Evolutionary conservation across 331 rosid species (phyloP).

Genomic region (Acacia pycnantha): DNA sequence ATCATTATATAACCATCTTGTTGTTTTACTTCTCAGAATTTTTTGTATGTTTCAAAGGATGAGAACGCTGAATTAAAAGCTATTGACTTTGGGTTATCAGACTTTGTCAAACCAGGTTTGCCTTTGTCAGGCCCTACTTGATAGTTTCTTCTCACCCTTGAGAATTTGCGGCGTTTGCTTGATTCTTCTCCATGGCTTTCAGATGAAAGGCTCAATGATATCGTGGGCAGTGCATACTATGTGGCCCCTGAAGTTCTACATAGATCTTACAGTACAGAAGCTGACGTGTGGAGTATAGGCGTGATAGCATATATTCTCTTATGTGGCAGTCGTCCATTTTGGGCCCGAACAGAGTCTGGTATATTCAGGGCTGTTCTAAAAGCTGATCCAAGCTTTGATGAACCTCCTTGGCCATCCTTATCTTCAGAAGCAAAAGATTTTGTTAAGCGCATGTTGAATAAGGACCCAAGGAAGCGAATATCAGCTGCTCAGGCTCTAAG

Average conservation of each 20-base stretch:
- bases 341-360: slow-evolving; percentile 79
- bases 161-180: slow-evolving; percentile 12
- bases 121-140: slow-evolving; percentile 13
- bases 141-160: not conserved
- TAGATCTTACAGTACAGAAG: slow-evolving; percentile 68
- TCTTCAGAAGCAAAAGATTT: slow-evolving; percentile 69
- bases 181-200: slow-evolving; percentile 29
- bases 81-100: slow-evolving; percentile 77
- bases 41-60: slow-evolving; percentile 60
- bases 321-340: slow-evolving; percentile 82
- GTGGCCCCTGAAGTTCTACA: slow-evolving; percentile 84
- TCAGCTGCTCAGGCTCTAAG: slow-evolving; percentile 78
- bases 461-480: slow-evolving; percentile 74
- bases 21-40: slow-evolving; percentile 44
- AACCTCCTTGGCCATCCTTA: slow-evolving; percentile 74
- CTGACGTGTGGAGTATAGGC: slow-evolving; percentile 82
- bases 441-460: slow-evolving; percentile 62
- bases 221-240: slow-evolving; percentile 80
- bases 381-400: slow-evolving; percentile 70
- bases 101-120: slow-evolving; percentile 72
- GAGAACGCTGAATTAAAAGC: slow-evolving; percentile 67
- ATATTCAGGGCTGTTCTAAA: slow-evolving; percentile 68
- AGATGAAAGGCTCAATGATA: slow-evolving; percentile 78
- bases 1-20: not conserved
- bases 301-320: slow-evolving; percentile 75